Base-by-base conservation (phyloP, 768 basidiomycete genomes). In the Rhizopogon salebrosus region DNA sequence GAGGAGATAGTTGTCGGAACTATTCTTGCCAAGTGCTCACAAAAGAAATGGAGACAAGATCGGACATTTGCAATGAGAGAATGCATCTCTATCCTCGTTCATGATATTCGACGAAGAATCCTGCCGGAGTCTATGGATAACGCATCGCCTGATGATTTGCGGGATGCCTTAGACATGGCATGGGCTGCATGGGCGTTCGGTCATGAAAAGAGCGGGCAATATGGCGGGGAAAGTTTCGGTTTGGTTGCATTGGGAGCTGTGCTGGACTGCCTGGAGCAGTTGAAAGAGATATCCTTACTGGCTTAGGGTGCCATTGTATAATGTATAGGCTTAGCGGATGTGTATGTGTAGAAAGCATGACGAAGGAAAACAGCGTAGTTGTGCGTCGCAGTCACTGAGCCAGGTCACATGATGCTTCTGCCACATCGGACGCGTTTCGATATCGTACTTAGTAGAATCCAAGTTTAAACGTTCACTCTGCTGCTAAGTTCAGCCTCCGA, bases 1-100 rank as follows among this genome's bases (percentile, higher is more conserved):
- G 84, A 85, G 46, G 90, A 92, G 60, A 75, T 90, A 22, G 84
- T 89, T 1, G 68, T 83, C 27, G 89, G 88, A 18, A 83, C 84
- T 0, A 92, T 92, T 52, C 67, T 89, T 41, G 85, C 82, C 1
- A 83, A 83, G 54, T 88, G 84, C 60, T 69, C 79, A 1, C 81
- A 89, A 57, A 75, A 74, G 53, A 69, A 82, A 31, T 84, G 78
- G 75, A 72, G 87, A 53, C 75, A 64, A 26, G 79, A 80, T 55
- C 75, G 85, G 24, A 75, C 78, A 51, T 74, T 83, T 49, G 74
- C 82, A 10, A 87, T 90, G 85, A 73, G 73, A 35, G 68, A 80
- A 11, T 84, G 88, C 54, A 65, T 79, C 4, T 65, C 62, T 11
- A 72, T 71, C 18, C 73, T 89, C 29, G 80, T 83, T 22, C 65